These are phyloP conservation scores for Imleria badia DNA, from an alignment of 768 basidiomycete genomes.

Conservation along the genomic window DNA sequence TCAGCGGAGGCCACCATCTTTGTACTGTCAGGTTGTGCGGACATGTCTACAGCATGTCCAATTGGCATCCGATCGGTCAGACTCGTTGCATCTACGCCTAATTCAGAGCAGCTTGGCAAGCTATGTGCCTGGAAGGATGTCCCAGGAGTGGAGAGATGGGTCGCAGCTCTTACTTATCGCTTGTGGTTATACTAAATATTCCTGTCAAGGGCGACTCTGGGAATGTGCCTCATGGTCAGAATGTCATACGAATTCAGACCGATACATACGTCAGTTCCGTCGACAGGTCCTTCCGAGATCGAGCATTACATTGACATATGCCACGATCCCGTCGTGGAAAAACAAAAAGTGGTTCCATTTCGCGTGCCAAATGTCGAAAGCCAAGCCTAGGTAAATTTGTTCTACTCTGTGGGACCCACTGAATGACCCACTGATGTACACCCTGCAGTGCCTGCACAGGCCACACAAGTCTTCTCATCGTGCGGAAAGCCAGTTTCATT, in stretches of 20 bases:
- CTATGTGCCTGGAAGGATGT: slow-evolving; percentile 16
- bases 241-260: slow-evolving; percentile 3
- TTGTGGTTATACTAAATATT: not conserved
- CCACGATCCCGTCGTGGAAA: slow-evolving; percentile 14
- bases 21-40: slow-evolving; percentile 17
- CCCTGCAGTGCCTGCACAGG: not conserved
- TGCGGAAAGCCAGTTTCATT: slow-evolving; percentile 2
- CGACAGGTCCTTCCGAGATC: slow-evolving; percentile 6
- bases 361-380: not conserved
- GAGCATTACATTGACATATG: not conserved
- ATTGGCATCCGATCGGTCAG: slow-evolving; percentile 1
- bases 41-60: slow-evolving; percentile 14
- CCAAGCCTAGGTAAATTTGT: not conserved
- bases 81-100: slow-evolving; percentile 1
- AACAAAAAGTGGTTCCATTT: not conserved
- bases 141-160: not conserved
- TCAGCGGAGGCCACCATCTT: slow-evolving; percentile 23
- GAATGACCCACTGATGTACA: not conserved
- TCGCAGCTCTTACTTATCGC: not conserved
- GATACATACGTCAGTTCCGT: slow-evolving; percentile 6
- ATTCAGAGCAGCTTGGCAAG: slow-evolving; percentile 12
- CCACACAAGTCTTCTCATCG: not conserved
- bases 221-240: slow-evolving; percentile 10
- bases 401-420: slow-evolving; percentile 1
- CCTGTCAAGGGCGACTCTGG: not conserved